Percentiles rank a stretch among this genome's conserved stretches.
Evolutionary conservation across 2,329 filamentous ascomycete genomes (phyloP).

Genomic region (Fusarium oligoseptatum): DNA sequence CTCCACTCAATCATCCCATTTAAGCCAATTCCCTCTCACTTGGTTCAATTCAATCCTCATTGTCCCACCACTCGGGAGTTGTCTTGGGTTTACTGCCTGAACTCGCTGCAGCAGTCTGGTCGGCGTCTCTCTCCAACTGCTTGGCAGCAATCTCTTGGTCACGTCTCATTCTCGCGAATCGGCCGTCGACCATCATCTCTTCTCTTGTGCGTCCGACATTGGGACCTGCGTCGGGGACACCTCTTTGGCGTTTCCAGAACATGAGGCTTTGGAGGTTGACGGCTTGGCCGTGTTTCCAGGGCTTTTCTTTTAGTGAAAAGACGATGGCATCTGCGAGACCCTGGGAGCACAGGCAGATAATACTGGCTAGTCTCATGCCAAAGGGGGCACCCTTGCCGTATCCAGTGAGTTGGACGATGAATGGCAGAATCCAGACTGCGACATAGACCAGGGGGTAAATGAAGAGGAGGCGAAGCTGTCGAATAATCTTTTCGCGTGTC

Average conservation of each 20-base stretch:
- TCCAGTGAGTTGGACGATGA: conserved; percentile 70
- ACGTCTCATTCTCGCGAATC: conserved; percentile 61
- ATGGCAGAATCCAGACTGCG: conserved; percentile 79
- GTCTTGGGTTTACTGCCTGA: conserved; percentile 23
- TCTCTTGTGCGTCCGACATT: conserved; percentile 62
- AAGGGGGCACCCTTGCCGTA: conserved; percentile 61
- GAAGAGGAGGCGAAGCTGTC: conserved; percentile 79
- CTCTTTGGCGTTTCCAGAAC: conserved; percentile 26
- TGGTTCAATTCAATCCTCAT: conserved; percentile 24
- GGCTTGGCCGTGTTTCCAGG: conserved; percentile 64
- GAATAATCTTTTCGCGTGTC: conserved; percentile 69
- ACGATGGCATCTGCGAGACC: conserved; percentile 77
- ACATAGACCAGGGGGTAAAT: conserved; percentile 82
- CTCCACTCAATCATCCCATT: neutral
- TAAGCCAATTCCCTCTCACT: neutral
- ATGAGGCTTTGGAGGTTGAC: conserved; percentile 23
- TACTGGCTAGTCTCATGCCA: conserved; percentile 65
- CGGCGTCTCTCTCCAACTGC: conserved; percentile 37
- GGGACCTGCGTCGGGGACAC: conserved; percentile 25
- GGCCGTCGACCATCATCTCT: conserved; percentile 65
- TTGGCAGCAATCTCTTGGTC: conserved; percentile 61
- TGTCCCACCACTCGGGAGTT: conserved; percentile 50
- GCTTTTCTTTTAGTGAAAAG: conserved; percentile 78
- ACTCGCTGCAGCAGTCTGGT: neutral
- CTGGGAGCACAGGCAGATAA: conserved; percentile 73